phyloP scores from a whole-genome alignment of 768 basidiomycete species.

The Naganishia kalamii region DNA sequence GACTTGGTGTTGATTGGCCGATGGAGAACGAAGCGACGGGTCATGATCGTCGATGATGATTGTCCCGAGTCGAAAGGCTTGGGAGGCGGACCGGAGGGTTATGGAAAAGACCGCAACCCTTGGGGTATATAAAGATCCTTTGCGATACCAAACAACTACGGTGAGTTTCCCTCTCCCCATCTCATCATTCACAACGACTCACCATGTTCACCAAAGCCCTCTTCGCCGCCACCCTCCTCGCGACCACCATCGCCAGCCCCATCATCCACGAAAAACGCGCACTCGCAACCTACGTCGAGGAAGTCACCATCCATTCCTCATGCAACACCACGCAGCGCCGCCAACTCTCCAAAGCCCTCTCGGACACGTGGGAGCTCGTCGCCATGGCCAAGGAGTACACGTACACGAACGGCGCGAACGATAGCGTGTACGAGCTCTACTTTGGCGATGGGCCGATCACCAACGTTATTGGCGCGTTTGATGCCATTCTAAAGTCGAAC shows the following conservation, averaged over 20 bases:
- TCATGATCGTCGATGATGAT: too few relatives aligned
- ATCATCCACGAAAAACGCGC: constrained; percentile 28
- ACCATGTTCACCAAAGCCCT: constrained; percentile 29
- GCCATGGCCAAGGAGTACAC: constrained; percentile 30
- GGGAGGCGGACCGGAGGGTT: too few relatives aligned
- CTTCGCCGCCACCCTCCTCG: constrained; percentile 14
- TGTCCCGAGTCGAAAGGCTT: too few relatives aligned
- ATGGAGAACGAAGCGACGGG: too few relatives aligned
- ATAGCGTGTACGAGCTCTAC: constrained; percentile 39
- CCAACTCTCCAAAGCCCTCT: constrained; percentile 32
- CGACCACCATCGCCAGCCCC: constrained; percentile 26
- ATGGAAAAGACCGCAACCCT: too few relatives aligned
- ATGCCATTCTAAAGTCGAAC: constrained; percentile 35
- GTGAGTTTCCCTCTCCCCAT: background rate
- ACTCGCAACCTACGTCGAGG: constrained; percentile 25
- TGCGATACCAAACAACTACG: too few relatives aligned
- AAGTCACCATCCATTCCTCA: constrained; percentile 33
- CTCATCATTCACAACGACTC: background rate
- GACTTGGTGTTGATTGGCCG: too few relatives aligned
- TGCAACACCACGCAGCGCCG: constrained; percentile 38
- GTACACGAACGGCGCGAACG: constrained; percentile 35
- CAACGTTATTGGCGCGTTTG: constrained; percentile 35
- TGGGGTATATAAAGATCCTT: too few relatives aligned
- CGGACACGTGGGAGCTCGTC: constrained; percentile 33
- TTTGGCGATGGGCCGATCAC: constrained; percentile 33